Conservation (phyloP, 1,139 yeast species). For the Keqinozyma sinolaborantium region DNA sequence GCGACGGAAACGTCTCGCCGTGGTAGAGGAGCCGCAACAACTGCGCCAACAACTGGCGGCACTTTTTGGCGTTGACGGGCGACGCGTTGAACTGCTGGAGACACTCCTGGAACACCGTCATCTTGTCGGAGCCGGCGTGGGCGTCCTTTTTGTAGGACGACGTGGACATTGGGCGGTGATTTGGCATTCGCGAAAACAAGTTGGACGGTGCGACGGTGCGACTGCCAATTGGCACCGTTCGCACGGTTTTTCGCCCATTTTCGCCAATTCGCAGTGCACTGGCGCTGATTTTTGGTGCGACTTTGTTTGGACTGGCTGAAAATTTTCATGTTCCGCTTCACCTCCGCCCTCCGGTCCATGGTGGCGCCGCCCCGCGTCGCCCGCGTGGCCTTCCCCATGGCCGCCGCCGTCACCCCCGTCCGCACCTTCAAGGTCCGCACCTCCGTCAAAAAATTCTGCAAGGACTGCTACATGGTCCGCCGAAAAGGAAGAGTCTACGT, state of each 20-base stretch:
- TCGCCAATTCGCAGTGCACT: no score
- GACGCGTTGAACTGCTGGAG: constrained; percentile 88
- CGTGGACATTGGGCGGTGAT: constrained; percentile 49
- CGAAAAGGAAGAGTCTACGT: constrained; percentile 93
- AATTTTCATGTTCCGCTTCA: not conserved
- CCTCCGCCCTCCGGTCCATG: not conserved
- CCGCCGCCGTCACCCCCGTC: constrained; percentile 7
- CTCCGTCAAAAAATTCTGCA: constrained; percentile 87
- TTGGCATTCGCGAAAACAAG: no score
- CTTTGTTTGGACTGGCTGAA: not conserved
- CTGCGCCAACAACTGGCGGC: constrained; percentile 75
- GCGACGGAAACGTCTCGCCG: constrained; percentile 84
- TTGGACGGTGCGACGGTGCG: no score
- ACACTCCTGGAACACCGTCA: constrained; percentile 97
- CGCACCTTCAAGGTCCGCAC: constrained; percentile 51
- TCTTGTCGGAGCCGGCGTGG: constrained; percentile 76
- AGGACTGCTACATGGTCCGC: constrained; percentile 88
- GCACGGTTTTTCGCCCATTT: no score
- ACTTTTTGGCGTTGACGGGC: constrained; percentile 84
- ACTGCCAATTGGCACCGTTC: no score
- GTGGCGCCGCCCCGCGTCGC: not conserved
- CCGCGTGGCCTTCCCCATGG: not conserved
- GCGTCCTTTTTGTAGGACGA: constrained; percentile 81
- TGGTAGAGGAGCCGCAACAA: constrained; percentile 69
- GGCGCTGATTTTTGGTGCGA: not conserved